Percentiles rank a stretch among this genome's conserved stretches.
These are phyloP conservation scores for Pisolithus microcarpus DNA, from an alignment of 768 basidiomycete genomes.

Conservation along the genomic window DNA sequence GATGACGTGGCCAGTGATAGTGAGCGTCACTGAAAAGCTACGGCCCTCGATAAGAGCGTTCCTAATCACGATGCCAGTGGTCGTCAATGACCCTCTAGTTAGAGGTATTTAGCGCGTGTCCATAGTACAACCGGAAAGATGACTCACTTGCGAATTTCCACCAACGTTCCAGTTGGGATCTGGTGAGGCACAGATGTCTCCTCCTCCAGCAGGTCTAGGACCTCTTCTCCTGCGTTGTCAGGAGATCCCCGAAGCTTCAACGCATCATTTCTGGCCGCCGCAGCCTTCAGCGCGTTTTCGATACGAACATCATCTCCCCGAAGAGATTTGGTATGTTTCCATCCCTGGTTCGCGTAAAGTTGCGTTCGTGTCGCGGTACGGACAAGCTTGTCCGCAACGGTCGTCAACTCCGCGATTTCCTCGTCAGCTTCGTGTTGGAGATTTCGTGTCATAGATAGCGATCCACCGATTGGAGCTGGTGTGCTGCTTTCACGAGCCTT, in stretches of 20 bases:
- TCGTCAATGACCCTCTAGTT: conserved; percentile 13
- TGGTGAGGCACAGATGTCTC: conserved; percentile 10
- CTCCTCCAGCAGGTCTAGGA: conserved; percentile 10
- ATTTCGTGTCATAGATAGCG: background rate
- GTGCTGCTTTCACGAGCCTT: background rate
- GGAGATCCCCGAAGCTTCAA: conserved; percentile 23
- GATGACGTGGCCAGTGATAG: conserved; percentile 46
- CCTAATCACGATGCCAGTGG: conserved; percentile 24
- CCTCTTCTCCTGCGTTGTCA: conserved; percentile 13
- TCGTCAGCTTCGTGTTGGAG: background rate
- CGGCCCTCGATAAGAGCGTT: conserved; percentile 26
- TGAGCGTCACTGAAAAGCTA: conserved; percentile 23
- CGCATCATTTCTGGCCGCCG: conserved; percentile 9
- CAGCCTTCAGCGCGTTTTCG: conserved; percentile 13
- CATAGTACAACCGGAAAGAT: background rate
- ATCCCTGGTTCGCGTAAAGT: conserved; percentile 22
- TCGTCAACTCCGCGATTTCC: conserved; percentile 7
- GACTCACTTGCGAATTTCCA: conserved; percentile 46
- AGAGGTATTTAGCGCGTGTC: conserved; percentile 7
- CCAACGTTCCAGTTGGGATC: conserved; percentile 39
- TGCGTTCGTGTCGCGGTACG: conserved; percentile 25
- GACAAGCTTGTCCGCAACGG: conserved; percentile 28
- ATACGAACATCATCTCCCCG: conserved; percentile 37
- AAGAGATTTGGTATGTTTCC: conserved; percentile 30
- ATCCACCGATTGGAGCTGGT: background rate